Base-by-base conservation (phyloP, 2,329 filamentous ascomycete genomes). In the Hypoxylon sp. region DNA sequence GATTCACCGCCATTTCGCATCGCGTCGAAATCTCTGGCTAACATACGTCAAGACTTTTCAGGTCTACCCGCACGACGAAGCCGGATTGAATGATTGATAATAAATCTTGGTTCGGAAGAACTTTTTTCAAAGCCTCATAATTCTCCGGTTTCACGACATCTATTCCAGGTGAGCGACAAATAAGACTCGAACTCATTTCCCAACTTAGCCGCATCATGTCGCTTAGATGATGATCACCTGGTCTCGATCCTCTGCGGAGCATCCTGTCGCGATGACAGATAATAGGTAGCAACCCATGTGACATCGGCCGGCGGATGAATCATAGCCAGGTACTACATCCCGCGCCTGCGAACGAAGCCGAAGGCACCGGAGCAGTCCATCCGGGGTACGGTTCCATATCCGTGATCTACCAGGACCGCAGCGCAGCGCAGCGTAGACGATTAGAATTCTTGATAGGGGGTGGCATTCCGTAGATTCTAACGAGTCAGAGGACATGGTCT, bases 1-100 rank as follows among this genome's bases (percentile, higher is more conserved):
- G 64, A 46, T 67, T 67, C 64, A 67, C 64, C 64, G 64, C 64
- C 46, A 58, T 56, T 67, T 63, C 19, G 24, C 19, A 4, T 19
- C 48, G 22, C 47, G 39, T 24, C 17, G 24, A 46, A 39, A 41
- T 4, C 8, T 56, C 11, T 50, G 20, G n/a, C 41, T 15, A 47
- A 46, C 34, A 50, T 54, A 44, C 28, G 43, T 15, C 39, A 48
- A 48, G 41, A 46, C 11, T 32, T 34, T 34, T 48, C 22, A 49
- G 39, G 24, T 30, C 15, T 5, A 41, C 39, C 13, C 11, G 11
- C n/a, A 37, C 10, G 47, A 56, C 8, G 13, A 20, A 43, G 15
- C 20, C 7, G 19, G 24, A 62, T 62, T 34, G 63, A 53, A 62
- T 59, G 58, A 65, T 59, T 20, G 28, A 26, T 43, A 32, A 54